Evolutionary conservation across 257 asterid genomes (phyloP), one percentile per base, ranked within the genome.

Genomic region (Asclepias syriaca): DNA sequence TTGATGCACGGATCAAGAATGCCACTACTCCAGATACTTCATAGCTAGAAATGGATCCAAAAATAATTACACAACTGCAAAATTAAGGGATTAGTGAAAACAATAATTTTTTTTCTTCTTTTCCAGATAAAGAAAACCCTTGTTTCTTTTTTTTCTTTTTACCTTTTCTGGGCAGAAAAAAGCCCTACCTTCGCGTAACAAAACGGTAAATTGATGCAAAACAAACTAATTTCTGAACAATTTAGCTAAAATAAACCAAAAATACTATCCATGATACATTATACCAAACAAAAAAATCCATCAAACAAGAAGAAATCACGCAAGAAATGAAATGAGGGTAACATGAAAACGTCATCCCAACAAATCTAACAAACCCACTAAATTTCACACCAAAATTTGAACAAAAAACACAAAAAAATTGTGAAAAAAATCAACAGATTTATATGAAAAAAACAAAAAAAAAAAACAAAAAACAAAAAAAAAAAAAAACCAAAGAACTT

Each of bases 341-440:
- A 50, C 49, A 6, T 12, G 59, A 45, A 48, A 19, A 27, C 21
- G 29, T 6, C 39, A 5, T 22, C 59, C 14, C 45, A 22, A 58
- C 34, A 70, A 57, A 71, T 71, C 75, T 1, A 45, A 71, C 27
- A 57, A 56, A 21, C 43, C 65, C 46, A 27, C 49, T 57, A 16
- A 13, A 22, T 57, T 56, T 22, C 15, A 11, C 32, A 45, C 29
- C 8, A 1, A 53, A 66, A 66, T 39, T 66, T 66, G 56, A 45
- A 66, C 71, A 15, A 37, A 51, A 69, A 66, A 11, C 19, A 11
- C 13, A 29, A 40, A 56, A 40, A 56, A 40, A 12, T 32, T 19
- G 22, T 8, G 27, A 54, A 55, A 66, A 46, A 65, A 10, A 18
- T 37, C 24, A 76, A 65, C 72, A 69, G 75, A 51, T 69, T 50